phyloP scores from a whole-genome alignment of 1,284 basidiomycete genomes.

The Ganoderma leucocontextum region DNA sequence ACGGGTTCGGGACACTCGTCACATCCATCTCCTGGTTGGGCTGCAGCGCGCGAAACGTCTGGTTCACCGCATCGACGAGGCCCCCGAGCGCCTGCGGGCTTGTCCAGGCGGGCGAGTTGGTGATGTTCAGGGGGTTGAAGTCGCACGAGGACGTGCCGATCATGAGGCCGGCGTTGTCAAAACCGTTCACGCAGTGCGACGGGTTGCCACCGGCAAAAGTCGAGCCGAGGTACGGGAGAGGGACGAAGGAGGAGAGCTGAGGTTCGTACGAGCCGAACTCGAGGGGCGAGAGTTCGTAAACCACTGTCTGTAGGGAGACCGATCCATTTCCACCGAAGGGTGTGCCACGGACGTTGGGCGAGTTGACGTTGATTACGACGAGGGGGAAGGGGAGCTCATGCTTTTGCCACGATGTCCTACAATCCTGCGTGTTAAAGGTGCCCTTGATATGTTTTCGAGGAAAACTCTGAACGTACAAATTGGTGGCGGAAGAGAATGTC shows the following conservation, averaged over 20 bases:
- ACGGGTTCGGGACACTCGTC: slow-evolving; percentile 21
- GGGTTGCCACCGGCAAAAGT: slow-evolving; percentile 11
- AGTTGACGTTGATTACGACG: slow-evolving; percentile 18
- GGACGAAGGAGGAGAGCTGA: slow-evolving; percentile 19
- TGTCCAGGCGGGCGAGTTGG: slow-evolving; percentile 15
- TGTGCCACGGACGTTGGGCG: slow-evolving; percentile 14
- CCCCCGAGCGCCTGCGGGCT: slow-evolving; percentile 10
- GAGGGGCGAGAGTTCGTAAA: slow-evolving; percentile 17
- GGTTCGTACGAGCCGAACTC: slow-evolving; percentile 25
- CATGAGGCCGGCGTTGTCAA: slow-evolving; percentile 22
- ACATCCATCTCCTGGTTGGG: slow-evolving; percentile 18
- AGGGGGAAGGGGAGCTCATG: slow-evolving; percentile 18
- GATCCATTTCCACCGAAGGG: slow-evolving; percentile 15
- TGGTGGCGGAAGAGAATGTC: slow-evolving; percentile 18
- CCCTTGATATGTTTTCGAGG: too few relatives aligned
- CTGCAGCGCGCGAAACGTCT: slow-evolving; percentile 11
- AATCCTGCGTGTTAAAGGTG: background rate
- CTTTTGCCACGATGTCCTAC: slow-evolving; percentile 10
- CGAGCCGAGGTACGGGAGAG: slow-evolving; percentile 19
- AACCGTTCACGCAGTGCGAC: slow-evolving; percentile 13
- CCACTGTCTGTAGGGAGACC: slow-evolving; percentile 5
- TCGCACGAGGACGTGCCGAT: slow-evolving; percentile 24
- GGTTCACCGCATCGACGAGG: slow-evolving; percentile 7
- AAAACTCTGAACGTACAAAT: slow-evolving; percentile 6
- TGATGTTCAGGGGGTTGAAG: slow-evolving; percentile 18